Base-by-base conservation (phyloP, 495 filamentous ascomycete species). In the Xylaria scruposa region DNA sequence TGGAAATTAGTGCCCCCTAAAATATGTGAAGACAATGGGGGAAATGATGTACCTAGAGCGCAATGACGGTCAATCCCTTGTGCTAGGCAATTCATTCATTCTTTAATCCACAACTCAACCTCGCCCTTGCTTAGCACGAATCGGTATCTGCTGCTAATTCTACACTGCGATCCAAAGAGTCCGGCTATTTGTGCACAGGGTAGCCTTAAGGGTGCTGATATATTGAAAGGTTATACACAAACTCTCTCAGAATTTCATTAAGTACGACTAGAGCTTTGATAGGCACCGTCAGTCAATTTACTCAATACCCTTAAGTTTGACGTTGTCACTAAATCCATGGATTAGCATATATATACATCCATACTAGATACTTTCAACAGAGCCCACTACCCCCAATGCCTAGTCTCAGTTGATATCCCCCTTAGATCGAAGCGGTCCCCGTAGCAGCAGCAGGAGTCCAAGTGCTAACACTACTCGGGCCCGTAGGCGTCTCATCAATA, bases 401-500 rank as follows among this genome's bases (percentile, higher is more conserved):
- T 9, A 21, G 33, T 17, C 26, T 12, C 13, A 31, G 13, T 9
- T 17, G 13, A 15, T 56, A 56, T 10, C 19, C 26, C 6, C 15
- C 9, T 56, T 33, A 67, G 13, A 67, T 24, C 1, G 65, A 67
- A 4, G 31, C 65, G 15, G 3, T 56, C 17, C 47, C 58, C 12
- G 26, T 65, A 21, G 44, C 70, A n/a, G 40, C 13, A 54, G 66
- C 19, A 36, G 58, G 53, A 26, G 58, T 65, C 68, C 70, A 79
- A 31, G 77, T 79, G 9, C 73, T 72, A 6, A 76, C 68, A 53
- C 53, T 72, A 21, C 51, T 63, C 8, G 75, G 74, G 1, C 76
- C 74, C 21, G 73, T 75, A 44, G 80, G 80, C 36, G 80, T 80
- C 80, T 82, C 74, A 70, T 81, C 71, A 67, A 82, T 79, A 3